Percentiles rank a stretch among this genome's conserved stretches.
Evolutionary conservation across 2,329 filamentous ascomycete genomes (phyloP).

Genomic region (Phoma sp.): DNA sequence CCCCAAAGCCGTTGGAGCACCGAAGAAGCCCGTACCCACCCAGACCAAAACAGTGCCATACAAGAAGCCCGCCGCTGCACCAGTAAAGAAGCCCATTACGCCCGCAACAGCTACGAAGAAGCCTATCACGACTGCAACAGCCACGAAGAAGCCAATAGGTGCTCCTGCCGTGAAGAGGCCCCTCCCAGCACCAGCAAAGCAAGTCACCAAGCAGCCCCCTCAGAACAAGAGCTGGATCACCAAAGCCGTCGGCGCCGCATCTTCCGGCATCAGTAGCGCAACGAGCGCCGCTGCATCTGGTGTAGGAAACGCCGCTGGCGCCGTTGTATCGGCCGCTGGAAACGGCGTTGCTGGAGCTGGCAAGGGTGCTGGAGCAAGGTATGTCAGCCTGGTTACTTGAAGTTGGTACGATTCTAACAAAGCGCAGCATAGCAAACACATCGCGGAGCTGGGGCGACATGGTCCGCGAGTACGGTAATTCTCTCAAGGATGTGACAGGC

Average conservation of each 20-base stretch:
- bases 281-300: slow-evolving; percentile 52
- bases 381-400: not conserved
- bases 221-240: slow-evolving; percentile 55
- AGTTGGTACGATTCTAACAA: not conserved
- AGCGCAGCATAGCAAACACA: slow-evolving; percentile 51
- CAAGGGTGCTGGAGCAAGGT: slow-evolving; percentile 48
- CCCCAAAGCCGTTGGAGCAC: slow-evolving; percentile 23
- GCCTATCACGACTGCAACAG: slow-evolving; percentile 6
- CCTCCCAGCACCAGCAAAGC: slow-evolving; percentile 13
- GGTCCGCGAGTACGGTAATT: slow-evolving; percentile 58
- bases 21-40: slow-evolving; percentile 25
- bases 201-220: slow-evolving; percentile 22
- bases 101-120: slow-evolving; percentile 16
- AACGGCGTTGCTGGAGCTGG: slow-evolving; percentile 57
- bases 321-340: slow-evolving; percentile 52
- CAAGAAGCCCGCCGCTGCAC: slow-evolving; percentile 22
- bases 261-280: slow-evolving; percentile 53
- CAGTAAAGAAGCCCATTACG: slow-evolving; percentile 20
- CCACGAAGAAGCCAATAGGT: slow-evolving; percentile 8
- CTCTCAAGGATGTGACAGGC: slow-evolving; percentile 56
- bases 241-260: slow-evolving; percentile 49
- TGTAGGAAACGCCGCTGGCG: slow-evolving; percentile 53
- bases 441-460: slow-evolving; percentile 56
- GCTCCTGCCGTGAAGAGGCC: slow-evolving; percentile 19
- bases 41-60: slow-evolving; percentile 23